Evolutionary conservation across 768 basidiomycete genomes (phyloP).

Genomic region (Leccinum fibrillosum): DNA sequence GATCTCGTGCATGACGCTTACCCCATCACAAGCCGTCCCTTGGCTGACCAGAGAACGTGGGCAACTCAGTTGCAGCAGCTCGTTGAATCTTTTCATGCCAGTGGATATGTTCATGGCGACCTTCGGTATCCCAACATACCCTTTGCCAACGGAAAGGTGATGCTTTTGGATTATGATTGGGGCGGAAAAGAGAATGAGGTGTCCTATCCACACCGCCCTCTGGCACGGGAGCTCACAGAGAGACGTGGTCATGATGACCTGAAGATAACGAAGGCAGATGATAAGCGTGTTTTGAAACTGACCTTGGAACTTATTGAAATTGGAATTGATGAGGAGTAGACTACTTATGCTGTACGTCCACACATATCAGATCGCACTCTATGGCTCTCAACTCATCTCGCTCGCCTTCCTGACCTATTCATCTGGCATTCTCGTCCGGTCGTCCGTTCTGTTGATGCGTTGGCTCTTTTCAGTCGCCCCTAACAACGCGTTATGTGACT

Average conservation of each 20-base stretch:
- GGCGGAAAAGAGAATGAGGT: not conserved
- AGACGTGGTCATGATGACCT: not conserved
- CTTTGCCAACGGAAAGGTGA: too few relatives aligned
- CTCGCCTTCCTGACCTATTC: too few relatives aligned
- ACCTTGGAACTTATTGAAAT: not conserved
- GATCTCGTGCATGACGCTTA: not conserved
- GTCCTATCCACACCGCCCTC: not conserved
- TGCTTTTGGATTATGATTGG: not conserved
- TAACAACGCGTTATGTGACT: too few relatives aligned
- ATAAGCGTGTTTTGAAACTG: not conserved
- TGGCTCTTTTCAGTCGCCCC: too few relatives aligned
- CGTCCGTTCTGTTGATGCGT: too few relatives aligned
- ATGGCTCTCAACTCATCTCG: too few relatives aligned
- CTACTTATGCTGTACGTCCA: not conserved
- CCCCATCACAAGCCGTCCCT: not conserved
- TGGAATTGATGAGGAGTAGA: not conserved
- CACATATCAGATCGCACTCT: too few relatives aligned
- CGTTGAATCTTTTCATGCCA: not conserved
- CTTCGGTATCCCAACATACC: not conserved
- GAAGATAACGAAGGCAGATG: not conserved
- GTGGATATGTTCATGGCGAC: not conserved
- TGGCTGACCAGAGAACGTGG: not conserved
- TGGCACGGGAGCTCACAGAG: not conserved
- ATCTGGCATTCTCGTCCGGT: too few relatives aligned
- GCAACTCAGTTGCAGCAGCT: not conserved